Evolutionary conservation across 2,329 filamentous ascomycete species (phyloP).

Genomic region (Alternaria longipes): DNA sequence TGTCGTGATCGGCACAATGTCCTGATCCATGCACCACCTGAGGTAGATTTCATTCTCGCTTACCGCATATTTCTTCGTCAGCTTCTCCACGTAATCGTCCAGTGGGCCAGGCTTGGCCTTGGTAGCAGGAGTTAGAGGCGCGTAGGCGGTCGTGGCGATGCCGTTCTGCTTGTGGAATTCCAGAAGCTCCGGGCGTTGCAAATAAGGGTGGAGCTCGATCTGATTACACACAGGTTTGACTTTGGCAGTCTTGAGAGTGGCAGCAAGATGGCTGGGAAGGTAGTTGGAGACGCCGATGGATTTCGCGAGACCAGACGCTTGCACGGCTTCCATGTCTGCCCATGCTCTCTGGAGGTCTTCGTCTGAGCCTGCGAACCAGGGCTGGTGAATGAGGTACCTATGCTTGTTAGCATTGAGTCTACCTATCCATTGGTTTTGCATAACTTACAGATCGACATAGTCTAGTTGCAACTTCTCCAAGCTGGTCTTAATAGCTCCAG

Average conservation of each 20-base stretch:
- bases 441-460: conserved; percentile 67
- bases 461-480: conserved; percentile 68
- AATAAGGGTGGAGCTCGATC: conserved; percentile 74
- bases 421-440: no score
- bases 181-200: conserved; percentile 68
- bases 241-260: conserved; percentile 62
- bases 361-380: conserved; percentile 65
- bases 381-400: conserved; percentile 69
- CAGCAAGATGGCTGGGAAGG: conserved; percentile 63
- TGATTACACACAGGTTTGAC: conserved; percentile 71
- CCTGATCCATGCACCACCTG: conserved; percentile 70
- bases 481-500: conserved; percentile 63
- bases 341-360: conserved; percentile 66
- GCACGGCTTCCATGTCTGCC: conserved; percentile 67
- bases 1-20: conserved; percentile 67
- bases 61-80: conserved; percentile 70
- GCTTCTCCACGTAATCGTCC: conserved; percentile 59
- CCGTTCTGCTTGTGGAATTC: conserved; percentile 61
- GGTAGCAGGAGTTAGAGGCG: conserved; percentile 60
- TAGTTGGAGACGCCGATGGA: conserved; percentile 71
- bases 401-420: conserved; percentile 2
- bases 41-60: conserved; percentile 65
- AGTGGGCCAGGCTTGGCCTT: conserved; percentile 65
- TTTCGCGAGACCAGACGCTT: conserved; percentile 65
- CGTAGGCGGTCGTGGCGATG: conserved; percentile 60